phyloP scores from a whole-genome alignment of 495 filamentous ascomycete species.

The Trichoderma erinaceum region DNA sequence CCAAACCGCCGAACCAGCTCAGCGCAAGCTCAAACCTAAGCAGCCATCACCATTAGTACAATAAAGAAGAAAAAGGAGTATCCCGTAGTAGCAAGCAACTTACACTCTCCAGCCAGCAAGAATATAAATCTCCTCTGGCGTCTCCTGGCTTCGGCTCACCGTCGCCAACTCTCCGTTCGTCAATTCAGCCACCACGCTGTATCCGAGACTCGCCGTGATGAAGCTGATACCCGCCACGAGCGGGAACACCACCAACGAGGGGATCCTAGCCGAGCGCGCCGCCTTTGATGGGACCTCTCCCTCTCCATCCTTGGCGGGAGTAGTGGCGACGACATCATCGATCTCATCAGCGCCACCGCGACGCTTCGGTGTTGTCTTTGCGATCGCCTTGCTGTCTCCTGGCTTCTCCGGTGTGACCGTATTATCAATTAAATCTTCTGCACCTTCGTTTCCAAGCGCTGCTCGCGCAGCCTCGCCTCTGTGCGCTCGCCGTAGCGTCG shows the following conservation, averaged over 20 bases:
- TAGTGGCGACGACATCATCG: background rate
- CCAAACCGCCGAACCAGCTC: slow-evolving; percentile 64
- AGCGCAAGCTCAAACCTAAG: slow-evolving; percentile 57
- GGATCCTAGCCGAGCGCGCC: slow-evolving; percentile 37
- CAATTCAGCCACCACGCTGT: slow-evolving; percentile 46
- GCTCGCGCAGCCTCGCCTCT: background rate
- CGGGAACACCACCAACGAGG: slow-evolving; percentile 51
- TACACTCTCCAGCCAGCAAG: slow-evolving; percentile 60
- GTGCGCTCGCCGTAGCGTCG: slow-evolving; percentile 7
- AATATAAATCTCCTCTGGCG: slow-evolving; percentile 54
- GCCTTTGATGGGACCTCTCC: background rate
- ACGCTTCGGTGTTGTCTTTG: background rate
- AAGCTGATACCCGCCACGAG: slow-evolving; percentile 61
- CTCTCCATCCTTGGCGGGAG: background rate
- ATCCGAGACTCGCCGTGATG: slow-evolving; percentile 48
- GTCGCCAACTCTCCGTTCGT: slow-evolving; percentile 50
- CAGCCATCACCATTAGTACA: background rate
- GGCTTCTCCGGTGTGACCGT: background rate
- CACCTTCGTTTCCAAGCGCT: background rate
- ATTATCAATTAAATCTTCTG: background rate
- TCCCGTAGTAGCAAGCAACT: slow-evolving; percentile 19
- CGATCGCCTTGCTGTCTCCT: background rate
- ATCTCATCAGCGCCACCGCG: background rate
- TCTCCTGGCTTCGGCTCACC: slow-evolving; percentile 55
- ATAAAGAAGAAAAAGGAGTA: background rate